phyloP scores from a whole-genome alignment of 345 rosid genomes.

The Anacardium occidentale region DNA sequence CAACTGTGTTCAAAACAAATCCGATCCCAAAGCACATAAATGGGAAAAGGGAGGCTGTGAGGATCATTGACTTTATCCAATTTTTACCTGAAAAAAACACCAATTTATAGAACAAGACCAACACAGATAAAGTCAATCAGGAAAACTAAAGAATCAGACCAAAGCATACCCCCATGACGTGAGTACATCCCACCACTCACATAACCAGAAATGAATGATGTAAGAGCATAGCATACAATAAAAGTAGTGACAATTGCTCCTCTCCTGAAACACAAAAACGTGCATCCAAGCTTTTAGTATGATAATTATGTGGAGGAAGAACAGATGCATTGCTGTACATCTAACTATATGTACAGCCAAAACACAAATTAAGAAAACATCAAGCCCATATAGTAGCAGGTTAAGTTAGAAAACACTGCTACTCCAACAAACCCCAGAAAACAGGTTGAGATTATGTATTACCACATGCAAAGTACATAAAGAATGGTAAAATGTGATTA shows the following conservation, averaged over 20 bases:
- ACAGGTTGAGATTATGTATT: not conserved
- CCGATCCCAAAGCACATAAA: constrained; percentile 92
- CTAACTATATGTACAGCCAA: not conserved
- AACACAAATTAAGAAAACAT: not conserved
- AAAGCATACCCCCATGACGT: constrained; percentile 80
- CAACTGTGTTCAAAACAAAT: constrained; percentile 77
- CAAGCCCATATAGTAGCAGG: not conserved
- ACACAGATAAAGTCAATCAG: not conserved
- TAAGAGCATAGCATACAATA: constrained; percentile 93
- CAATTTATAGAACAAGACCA: constrained; percentile 8
- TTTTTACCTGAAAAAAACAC: constrained; percentile 57
- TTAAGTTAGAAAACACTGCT: not conserved
- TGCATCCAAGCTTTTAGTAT: not conserved
- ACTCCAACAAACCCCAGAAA: not conserved
- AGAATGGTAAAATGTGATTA: not conserved
- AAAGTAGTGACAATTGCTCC: constrained; percentile 99
- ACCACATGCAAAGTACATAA: not conserved
- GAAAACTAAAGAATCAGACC: constrained; percentile 10
- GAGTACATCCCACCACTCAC: constrained; percentile 99
- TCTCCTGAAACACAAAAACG: constrained; percentile 62
- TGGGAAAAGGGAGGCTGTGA: constrained; percentile 90
- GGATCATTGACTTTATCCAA: constrained; percentile 96
- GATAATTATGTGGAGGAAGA: not conserved
- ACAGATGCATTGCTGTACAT: not conserved
- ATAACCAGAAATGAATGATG: constrained; percentile 95